These are phyloP conservation scores for Colletotrichum incanum DNA, from an alignment of 2,329 filamentous ascomycete species.

Conservation along the genomic window DNA sequence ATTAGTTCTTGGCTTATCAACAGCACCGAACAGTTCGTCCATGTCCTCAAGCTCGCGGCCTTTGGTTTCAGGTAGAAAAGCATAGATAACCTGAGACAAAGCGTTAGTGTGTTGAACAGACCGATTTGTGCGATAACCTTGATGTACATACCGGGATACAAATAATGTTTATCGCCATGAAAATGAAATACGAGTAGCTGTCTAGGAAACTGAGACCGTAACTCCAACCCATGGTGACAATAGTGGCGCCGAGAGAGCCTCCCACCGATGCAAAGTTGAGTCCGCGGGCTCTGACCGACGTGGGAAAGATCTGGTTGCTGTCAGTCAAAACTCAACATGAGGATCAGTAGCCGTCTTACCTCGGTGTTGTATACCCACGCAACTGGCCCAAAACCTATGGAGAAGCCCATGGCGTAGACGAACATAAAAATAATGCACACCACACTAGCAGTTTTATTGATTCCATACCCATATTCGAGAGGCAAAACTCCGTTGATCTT, in stretches of 20 bases:
- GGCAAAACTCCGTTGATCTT: slow-evolving; percentile 71
- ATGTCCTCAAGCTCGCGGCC: slow-evolving; percentile 60
- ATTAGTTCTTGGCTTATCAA: neutral
- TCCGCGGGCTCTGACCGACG: slow-evolving; percentile 68
- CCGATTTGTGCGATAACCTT: rapidly evolving
- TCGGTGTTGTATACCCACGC: slow-evolving; percentile 74
- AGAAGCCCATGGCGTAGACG: slow-evolving; percentile 72
- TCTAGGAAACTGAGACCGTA: slow-evolving; percentile 66
- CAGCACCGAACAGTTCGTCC: slow-evolving; percentile 58
- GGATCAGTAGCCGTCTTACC: slow-evolving; percentile 50
- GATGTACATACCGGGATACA: slow-evolving; percentile 59
- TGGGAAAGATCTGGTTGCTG: slow-evolving; percentile 69
- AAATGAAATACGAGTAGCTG: slow-evolving; percentile 70
- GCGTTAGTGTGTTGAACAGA: neutral
- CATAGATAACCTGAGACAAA: slow-evolving; percentile 54
- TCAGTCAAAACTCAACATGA: neutral
- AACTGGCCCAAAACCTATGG: slow-evolving; percentile 70
- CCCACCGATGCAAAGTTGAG: slow-evolving; percentile 70
- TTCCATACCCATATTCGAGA: slow-evolving; percentile 64
- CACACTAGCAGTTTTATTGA: slow-evolving; percentile 64
- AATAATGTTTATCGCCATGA: slow-evolving; percentile 66
- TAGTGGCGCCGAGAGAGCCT: slow-evolving; percentile 69
- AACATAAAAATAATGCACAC: slow-evolving; percentile 71
- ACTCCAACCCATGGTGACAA: slow-evolving; percentile 70
- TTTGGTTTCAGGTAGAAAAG: slow-evolving; percentile 63